A percentile compares a stretch with the other conserved stretches of the same genome.
phyloP scores from a whole-genome alignment of 2,329 filamentous ascomycete genomes.

The Arthrobotrys conoides region DNA sequence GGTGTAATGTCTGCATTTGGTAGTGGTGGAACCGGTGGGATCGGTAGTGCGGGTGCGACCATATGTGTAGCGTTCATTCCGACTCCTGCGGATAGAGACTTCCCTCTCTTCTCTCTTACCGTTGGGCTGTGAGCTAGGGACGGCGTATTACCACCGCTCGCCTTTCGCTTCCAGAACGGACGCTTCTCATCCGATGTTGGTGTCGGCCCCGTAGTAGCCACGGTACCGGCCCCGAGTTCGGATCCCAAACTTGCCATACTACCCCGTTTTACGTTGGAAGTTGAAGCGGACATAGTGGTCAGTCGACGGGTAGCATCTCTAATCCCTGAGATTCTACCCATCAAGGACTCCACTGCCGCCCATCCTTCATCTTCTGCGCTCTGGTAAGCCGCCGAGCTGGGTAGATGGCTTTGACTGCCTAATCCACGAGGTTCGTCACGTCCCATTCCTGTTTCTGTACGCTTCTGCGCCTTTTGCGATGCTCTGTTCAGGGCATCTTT shows the following conservation, averaged over 20 bases:
- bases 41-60: slow-evolving; percentile 48
- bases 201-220: slow-evolving; percentile 18
- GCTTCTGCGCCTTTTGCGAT: slow-evolving; percentile 76
- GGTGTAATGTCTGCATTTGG: slow-evolving; percentile 78
- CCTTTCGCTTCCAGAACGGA: slow-evolving; percentile 93
- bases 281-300: slow-evolving; percentile 74
- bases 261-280: slow-evolving; percentile 61
- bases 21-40: slow-evolving; percentile 64
- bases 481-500: slow-evolving; percentile 86
- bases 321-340: slow-evolving; percentile 87
- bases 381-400: slow-evolving; percentile 56
- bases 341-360: slow-evolving; percentile 85
- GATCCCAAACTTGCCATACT: slow-evolving; percentile 49
- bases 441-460: slow-evolving; percentile 56
- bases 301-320: slow-evolving; percentile 88
- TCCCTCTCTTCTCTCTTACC: slow-evolving; percentile 60
- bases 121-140: slow-evolving; percentile 67
- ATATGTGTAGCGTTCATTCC: slow-evolving; percentile 54
- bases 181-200: slow-evolving; percentile 72
- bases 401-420: slow-evolving; percentile 43
- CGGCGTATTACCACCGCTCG: slow-evolving; percentile 71
- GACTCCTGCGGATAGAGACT: slow-evolving; percentile 59
- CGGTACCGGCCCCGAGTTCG: slow-evolving; percentile 40
- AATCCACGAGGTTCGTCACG: slow-evolving; percentile 47
- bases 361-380: slow-evolving; percentile 83